Percentiles rank a stretch among this genome's conserved stretches.
Evolutionary conservation across 148 eudicot species (phyloP).

Genomic region (Cornus controversa): DNA sequence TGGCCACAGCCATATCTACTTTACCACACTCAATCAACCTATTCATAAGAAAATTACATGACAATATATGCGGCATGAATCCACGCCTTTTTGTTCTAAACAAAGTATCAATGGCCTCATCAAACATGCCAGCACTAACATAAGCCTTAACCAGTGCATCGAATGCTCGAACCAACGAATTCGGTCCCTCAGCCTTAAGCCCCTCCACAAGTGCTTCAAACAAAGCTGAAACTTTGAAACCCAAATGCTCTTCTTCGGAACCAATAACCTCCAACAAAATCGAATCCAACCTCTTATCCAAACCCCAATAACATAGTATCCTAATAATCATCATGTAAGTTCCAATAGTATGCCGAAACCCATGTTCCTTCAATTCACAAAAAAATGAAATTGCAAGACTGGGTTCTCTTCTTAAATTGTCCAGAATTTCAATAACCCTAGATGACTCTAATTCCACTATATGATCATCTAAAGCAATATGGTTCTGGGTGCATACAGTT

Average conservation of each 20-base stretch:
- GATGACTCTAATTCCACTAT: constrained; percentile 24
- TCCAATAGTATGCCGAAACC: constrained; percentile 47
- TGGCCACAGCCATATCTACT: constrained; percentile 37
- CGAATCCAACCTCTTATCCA: constrained; percentile 36
- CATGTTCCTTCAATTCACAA: constrained; percentile 35
- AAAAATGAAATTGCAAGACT: constrained; percentile 43
- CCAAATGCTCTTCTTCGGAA: constrained; percentile 25
- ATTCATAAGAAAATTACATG: constrained; percentile 56
- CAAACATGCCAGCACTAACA: constrained; percentile 50
- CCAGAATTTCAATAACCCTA: constrained; percentile 37
- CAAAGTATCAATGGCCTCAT: constrained; percentile 52
- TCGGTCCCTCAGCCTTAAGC: constrained; percentile 26
- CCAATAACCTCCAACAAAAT: constrained; percentile 45
- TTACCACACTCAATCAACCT: constrained; percentile 41
- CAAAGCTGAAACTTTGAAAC: constrained; percentile 46
- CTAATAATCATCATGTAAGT: constrained; percentile 52
- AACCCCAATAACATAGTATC: constrained; percentile 47
- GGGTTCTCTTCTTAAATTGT: constrained; percentile 40
- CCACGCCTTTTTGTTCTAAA: constrained; percentile 39
- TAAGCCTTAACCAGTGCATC: constrained; percentile 59
- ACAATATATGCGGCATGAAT: constrained; percentile 40
- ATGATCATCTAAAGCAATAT: constrained; percentile 7
- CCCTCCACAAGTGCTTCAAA: constrained; percentile 43
- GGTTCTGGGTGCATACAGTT: neutral
- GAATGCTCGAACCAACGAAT: constrained; percentile 35